These are phyloP conservation scores for Aleurites moluccanus DNA, from an alignment of 441 rosid genomes.

Conservation along the genomic window DNA sequence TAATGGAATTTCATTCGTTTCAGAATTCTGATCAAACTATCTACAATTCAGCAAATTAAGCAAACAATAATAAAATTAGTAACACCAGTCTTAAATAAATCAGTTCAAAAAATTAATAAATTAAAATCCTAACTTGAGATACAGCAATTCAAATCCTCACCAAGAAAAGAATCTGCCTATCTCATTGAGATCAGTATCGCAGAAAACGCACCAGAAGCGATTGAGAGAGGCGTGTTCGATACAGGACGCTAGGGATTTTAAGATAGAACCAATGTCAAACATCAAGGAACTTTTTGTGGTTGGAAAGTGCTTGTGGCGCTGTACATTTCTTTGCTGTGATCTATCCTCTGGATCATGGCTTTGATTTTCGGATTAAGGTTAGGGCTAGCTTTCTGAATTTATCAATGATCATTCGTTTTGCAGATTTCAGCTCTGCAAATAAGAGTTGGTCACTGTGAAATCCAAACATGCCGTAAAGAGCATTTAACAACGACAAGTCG, in stretches of 20 bases:
- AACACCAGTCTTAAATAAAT: neutral
- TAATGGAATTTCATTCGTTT: too few relatives aligned
- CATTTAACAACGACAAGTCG: neutral
- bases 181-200: constrained; percentile 67
- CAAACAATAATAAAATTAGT: neutral
- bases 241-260: constrained; percentile 55
- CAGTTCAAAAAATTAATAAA: neutral
- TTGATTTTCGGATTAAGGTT: constrained; percentile 13
- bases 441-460: neutral
- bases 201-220: constrained; percentile 85
- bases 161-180: constrained; percentile 65
- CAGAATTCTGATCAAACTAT: too few relatives aligned
- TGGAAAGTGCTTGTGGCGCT: constrained; percentile 73
- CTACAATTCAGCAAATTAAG: too few relatives aligned
- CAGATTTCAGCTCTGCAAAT: neutral
- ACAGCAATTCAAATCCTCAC: constrained; percentile 32
- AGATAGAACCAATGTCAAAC: constrained; percentile 64
- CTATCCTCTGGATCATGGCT: constrained; percentile 19
- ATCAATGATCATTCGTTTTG: constrained; percentile 6
- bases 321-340: constrained; percentile 10
- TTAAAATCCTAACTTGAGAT: neutral
- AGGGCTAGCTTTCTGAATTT: constrained; percentile 21
- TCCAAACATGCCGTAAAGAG: neutral
- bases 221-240: constrained; percentile 54
- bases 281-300: constrained; percentile 58